Conservation (phyloP, 495 filamentous ascomycete genomes). For the Elaphomyces granulatus region DNA sequence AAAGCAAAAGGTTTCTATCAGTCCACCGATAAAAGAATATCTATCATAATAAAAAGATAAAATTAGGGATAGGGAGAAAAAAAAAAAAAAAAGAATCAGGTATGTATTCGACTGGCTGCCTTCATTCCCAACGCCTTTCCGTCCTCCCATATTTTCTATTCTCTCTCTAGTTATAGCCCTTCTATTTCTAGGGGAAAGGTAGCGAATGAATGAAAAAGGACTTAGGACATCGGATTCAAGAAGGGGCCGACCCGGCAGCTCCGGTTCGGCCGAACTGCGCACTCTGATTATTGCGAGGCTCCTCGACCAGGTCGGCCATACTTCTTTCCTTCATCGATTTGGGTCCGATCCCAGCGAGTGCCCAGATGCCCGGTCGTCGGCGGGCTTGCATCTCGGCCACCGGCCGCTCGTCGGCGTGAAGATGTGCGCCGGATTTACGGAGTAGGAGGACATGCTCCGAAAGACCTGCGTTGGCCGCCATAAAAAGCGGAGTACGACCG, state of each 20-base stretch:
- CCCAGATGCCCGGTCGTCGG: slow-evolving; percentile 32
- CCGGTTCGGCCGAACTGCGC: neutral
- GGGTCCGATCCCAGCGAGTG: slow-evolving; percentile 30
- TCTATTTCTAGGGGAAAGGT: no score
- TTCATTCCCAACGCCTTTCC: no score
- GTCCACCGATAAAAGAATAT: no score
- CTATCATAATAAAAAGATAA: no score
- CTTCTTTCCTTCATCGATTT: slow-evolving; percentile 23
- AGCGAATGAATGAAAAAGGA: neutral
- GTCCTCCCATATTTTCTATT: no score
- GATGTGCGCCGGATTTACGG: slow-evolving; percentile 52
- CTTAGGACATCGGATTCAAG: neutral
- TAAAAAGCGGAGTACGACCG: slow-evolving; percentile 68
- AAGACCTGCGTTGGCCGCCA: slow-evolving; percentile 51
- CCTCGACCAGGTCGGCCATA: slow-evolving; percentile 15
- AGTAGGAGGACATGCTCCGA: slow-evolving; percentile 51
- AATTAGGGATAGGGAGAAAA: no score
- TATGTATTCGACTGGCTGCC: no score
- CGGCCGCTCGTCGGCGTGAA: slow-evolving; percentile 48
- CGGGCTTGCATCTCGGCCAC: slow-evolving; percentile 34
- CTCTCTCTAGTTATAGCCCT: no score
- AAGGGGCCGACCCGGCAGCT: neutral
- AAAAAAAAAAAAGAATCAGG: no score
- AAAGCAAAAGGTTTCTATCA: no score
- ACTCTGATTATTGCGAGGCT: neutral